A percentile compares a stretch with the other conserved stretches of the same genome.
These are phyloP conservation scores for Imleria badia DNA, from an alignment of 768 basidiomycete genomes.

Conservation along the genomic window DNA sequence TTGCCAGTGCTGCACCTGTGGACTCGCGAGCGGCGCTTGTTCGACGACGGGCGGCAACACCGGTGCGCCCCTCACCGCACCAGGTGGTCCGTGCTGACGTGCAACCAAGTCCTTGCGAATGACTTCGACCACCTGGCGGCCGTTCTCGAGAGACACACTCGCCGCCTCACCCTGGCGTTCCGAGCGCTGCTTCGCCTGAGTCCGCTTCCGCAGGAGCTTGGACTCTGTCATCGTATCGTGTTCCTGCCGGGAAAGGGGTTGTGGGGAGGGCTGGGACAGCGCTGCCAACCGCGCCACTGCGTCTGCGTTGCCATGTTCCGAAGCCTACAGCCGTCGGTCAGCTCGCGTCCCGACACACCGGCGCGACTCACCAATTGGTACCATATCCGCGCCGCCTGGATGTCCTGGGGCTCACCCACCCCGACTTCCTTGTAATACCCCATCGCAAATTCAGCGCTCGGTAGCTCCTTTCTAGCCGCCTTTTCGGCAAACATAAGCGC, in stretches of 20 bases:
- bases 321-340: too few species aligned
- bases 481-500: slow-evolving; percentile 92
- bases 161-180: slow-evolving; percentile 21
- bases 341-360: too few species aligned
- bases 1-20: too few species aligned
- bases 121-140: slow-evolving; percentile 49
- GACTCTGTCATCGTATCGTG: slow-evolving; percentile 77
- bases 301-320: slow-evolving; percentile 79
- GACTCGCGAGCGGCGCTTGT: too few species aligned
- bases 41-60: not conserved
- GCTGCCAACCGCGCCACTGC: slow-evolving; percentile 75
- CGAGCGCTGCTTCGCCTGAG: slow-evolving; percentile 63
- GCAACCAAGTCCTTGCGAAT: slow-evolving; percentile 52
- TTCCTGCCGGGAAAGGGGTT: slow-evolving; percentile 72
- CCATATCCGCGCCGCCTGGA: slow-evolving; percentile 72
- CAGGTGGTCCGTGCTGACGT: slow-evolving; percentile 12
- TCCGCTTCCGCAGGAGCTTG: slow-evolving; percentile 82
- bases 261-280: slow-evolving; percentile 59
- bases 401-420: slow-evolving; percentile 67
- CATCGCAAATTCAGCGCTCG: slow-evolving; percentile 91
- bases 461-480: slow-evolving; percentile 69
- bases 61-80: not conserved
- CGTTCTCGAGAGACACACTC: slow-evolving; percentile 32
- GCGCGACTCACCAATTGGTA: slow-evolving; percentile 63
- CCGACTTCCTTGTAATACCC: slow-evolving; percentile 96